These are phyloP conservation scores for Trametes cingulata DNA, from an alignment of 768 basidiomycete genomes.

Conservation along the genomic window DNA sequence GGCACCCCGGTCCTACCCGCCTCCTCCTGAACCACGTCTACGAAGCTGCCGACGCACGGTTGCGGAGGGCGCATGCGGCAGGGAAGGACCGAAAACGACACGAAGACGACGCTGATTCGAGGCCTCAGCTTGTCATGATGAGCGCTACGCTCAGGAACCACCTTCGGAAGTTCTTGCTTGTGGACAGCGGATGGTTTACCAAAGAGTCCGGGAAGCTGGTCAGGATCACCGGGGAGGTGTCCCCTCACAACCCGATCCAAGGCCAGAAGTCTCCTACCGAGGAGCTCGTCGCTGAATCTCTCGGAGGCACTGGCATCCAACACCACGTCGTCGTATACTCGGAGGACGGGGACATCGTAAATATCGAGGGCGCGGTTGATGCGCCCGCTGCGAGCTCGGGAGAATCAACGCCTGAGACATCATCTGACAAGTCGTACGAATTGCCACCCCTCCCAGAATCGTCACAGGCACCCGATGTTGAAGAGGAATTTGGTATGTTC, in stretches of 20 bases:
- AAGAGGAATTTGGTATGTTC: conserved; percentile 4
- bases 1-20: conserved; percentile 61
- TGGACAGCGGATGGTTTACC: conserved; percentile 60
- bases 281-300: conserved; percentile 6
- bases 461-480: conserved; percentile 8
- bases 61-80: background rate
- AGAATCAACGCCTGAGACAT: background rate
- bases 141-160: conserved; percentile 69
- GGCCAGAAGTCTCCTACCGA: background rate
- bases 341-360: conserved; percentile 50
- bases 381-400: background rate
- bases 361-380: conserved; percentile 50
- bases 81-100: background rate
- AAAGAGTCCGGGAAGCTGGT: conserved; percentile 15
- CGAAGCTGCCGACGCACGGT: background rate
- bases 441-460: background rate
- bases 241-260: conserved; percentile 4
- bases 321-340: conserved; percentile 68
- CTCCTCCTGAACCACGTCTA: conserved; percentile 62
- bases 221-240: conserved; percentile 24
- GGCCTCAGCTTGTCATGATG: conserved; percentile 63
- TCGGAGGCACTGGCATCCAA: conserved; percentile 23
- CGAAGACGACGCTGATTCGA: background rate
- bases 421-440: conserved; percentile 8
- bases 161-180: conserved; percentile 53